Conservation (phyloP, 1,139 yeast species). For the Lodderomyces margitis region DNA sequence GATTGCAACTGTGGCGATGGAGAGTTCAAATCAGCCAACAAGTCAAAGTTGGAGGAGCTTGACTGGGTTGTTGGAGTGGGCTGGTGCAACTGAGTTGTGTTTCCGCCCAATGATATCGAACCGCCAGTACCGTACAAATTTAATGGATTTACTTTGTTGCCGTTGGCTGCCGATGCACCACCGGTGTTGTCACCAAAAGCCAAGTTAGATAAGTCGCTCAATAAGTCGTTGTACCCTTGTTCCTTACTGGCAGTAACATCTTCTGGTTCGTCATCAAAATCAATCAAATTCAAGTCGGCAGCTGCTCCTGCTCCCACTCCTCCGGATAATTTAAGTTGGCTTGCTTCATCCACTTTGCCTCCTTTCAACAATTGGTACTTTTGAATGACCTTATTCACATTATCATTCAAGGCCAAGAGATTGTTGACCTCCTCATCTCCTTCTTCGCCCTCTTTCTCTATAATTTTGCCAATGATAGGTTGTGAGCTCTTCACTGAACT, state of each 20-base stretch:
- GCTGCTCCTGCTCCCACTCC: constrained; percentile 19
- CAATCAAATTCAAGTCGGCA: constrained; percentile 63
- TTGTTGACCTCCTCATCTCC: constrained; percentile 60
- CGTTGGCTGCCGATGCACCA: constrained; percentile 17
- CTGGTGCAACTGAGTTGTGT: constrained; percentile 15
- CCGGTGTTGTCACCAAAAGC: constrained; percentile 37
- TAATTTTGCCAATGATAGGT: constrained; percentile 82
- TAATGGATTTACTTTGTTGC: constrained; percentile 28
- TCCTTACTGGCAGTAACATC: constrained; percentile 42
- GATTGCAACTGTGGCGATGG: constrained; percentile 48
- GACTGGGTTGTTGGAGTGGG: constrained; percentile 14
- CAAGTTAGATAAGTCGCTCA: constrained; percentile 68
- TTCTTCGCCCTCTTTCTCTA: constrained; percentile 63
- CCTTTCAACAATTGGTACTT: constrained; percentile 66
- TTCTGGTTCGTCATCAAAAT: constrained; percentile 64
- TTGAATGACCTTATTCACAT: constrained; percentile 64
- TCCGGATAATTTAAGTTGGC: constrained; percentile 49
- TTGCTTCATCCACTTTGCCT: constrained; percentile 64
- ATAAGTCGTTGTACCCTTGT: constrained; percentile 59
- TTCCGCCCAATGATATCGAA: constrained; percentile 37
- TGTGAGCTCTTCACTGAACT: constrained; percentile 79
- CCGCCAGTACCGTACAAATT: constrained; percentile 51
- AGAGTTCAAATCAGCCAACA: constrained; percentile 46
- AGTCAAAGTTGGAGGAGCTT: constrained; percentile 25
- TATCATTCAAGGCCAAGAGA: constrained; percentile 71